Conservation (phyloP, 1,139 yeast species). For the Geotrichum citri-aurantii region DNA sequence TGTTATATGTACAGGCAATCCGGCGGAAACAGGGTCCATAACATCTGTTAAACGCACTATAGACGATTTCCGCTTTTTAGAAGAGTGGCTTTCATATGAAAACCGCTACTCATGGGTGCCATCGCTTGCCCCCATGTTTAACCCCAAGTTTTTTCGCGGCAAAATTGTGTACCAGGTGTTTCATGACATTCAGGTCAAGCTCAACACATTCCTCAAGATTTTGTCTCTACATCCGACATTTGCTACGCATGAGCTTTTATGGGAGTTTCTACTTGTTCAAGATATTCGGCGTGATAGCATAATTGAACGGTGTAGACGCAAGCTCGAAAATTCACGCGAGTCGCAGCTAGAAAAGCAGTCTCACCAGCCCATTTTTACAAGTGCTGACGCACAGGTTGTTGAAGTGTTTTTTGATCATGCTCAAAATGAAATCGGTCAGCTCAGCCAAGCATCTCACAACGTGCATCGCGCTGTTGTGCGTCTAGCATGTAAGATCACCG, state of each 20-base stretch:
- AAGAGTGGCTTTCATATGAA: constrained; percentile 36
- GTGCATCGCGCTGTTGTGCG: constrained; percentile 21
- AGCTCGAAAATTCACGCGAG: constrained; percentile 35
- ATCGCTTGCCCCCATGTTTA: constrained; percentile 27
- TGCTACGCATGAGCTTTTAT: constrained; percentile 37
- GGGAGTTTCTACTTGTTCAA: constrained; percentile 43
- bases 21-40: constrained; percentile 19
- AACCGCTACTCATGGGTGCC: constrained; percentile 39
- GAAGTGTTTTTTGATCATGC: constrained; percentile 30
- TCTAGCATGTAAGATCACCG: constrained; percentile 24
- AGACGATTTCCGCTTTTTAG: constrained; percentile 39
- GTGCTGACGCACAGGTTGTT: constrained; percentile 25
- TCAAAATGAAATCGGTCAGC: constrained; percentile 21
- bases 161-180: constrained; percentile 37
- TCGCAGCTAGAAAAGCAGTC: constrained; percentile 28
- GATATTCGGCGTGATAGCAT: constrained; percentile 35
- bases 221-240: constrained; percentile 37
- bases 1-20: constrained; percentile 31
- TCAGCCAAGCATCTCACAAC: constrained; percentile 20
- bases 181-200: constrained; percentile 45
- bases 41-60: constrained; percentile 37
- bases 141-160: constrained; percentile 36
- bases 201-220: constrained; percentile 46
- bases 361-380: constrained; percentile 19
- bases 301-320: constrained; percentile 34